Conservation (phyloP, 2,329 filamentous ascomycete genomes). For the Stagonosporopsis chrysanthemi region DNA sequence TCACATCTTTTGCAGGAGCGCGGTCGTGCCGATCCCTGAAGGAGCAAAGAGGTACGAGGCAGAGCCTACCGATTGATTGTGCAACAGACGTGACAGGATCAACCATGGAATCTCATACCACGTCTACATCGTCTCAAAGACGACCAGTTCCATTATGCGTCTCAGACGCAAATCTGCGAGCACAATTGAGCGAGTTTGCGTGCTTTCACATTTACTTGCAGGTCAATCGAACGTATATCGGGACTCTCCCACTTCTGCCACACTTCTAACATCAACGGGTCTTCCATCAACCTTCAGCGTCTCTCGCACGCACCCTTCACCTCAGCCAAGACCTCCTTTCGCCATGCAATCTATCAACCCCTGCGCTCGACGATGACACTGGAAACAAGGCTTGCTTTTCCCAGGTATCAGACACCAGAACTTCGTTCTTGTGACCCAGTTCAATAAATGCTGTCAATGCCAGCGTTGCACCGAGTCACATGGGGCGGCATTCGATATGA, state of each 20-base stretch:
- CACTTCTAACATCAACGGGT: neutral
- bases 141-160: neutral
- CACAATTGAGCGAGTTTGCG: constrained; percentile 17
- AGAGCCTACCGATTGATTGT: constrained; percentile 51
- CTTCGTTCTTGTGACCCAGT: neutral
- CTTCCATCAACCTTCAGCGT: neutral
- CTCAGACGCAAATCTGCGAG: neutral
- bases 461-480: neutral
- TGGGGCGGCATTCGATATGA: constrained; percentile 7
- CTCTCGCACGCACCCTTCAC: neutral
- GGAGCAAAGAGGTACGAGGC: constrained; percentile 65
- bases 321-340: neutral
- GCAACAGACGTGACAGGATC: neutral
- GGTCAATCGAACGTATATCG: neutral
- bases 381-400: neutral
- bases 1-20: constrained; percentile 73
- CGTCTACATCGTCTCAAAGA: neutral
- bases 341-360: constrained; percentile 5
- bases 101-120: too few species aligned
- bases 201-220: neutral
- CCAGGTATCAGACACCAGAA: constrained; percentile 14
- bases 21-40: constrained; percentile 73
- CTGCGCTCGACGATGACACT: constrained; percentile 1
- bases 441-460: neutral
- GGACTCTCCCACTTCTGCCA: neutral